phyloP scores from a whole-genome alignment of 1,284 basidiomycete species.

The Irpex rosettiformis region DNA sequence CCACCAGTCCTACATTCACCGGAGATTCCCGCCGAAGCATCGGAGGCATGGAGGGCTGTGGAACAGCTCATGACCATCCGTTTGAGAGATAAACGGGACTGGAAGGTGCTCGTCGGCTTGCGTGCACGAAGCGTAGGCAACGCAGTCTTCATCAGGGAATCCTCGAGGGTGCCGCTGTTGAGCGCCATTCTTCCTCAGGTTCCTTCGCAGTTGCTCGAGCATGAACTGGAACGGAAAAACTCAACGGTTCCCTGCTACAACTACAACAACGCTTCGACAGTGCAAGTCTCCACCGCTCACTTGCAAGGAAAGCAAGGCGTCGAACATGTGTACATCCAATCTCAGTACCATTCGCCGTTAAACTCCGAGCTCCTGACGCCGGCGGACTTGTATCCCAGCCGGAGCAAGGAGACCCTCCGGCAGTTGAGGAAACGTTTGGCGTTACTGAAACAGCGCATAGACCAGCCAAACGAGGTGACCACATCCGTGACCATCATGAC shows the following conservation, averaged over 20 bases:
- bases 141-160: neutral
- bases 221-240: neutral
- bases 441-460: neutral
- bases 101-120: neutral
- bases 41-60: neutral
- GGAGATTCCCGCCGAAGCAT: neutral
- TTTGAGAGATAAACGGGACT: neutral
- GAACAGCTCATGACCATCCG: neutral
- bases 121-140: neutral
- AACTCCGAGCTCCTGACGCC: neutral
- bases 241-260: neutral
- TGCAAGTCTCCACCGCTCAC: neutral
- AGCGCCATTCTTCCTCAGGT: neutral
- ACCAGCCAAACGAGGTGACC: neutral
- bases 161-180: neutral
- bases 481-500: neutral
- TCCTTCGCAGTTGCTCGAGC: neutral
- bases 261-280: neutral
- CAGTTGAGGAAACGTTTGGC: neutral
- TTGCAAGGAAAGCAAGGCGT: neutral
- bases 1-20: neutral
- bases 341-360: neutral
- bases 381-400: neutral
- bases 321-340: neutral
- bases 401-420: neutral